Evolutionary conservation across 345 rosid species (phyloP).

Genomic region (Eutrema heterophyllum): DNA sequence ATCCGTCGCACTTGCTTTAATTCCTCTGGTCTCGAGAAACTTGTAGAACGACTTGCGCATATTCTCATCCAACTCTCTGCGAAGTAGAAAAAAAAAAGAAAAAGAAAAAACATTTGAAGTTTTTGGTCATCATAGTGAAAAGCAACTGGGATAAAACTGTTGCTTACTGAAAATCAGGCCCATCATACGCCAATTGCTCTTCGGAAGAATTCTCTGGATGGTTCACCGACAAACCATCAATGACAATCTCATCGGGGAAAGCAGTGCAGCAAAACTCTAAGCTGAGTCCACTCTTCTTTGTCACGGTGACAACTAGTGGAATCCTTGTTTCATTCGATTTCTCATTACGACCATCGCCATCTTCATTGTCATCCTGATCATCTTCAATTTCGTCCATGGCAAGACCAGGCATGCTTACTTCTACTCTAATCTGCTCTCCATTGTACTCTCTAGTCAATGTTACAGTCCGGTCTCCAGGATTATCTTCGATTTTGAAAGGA

Average conservation of each 20-base stretch:
- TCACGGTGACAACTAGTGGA: slow-evolving; percentile 56
- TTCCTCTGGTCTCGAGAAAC: slow-evolving; percentile 73
- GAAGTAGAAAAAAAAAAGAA: not conserved
- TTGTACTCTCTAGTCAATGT: slow-evolving; percentile 62
- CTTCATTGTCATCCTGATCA: slow-evolving; percentile 29
- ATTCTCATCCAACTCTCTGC: slow-evolving; percentile 89
- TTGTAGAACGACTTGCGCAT: slow-evolving; percentile 71
- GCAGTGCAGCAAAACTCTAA: slow-evolving; percentile 71
- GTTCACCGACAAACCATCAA: slow-evolving; percentile 54
- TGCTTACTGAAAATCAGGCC: slow-evolving; percentile 85
- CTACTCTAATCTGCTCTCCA: slow-evolving; percentile 60
- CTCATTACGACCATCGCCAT: slow-evolving; percentile 32
- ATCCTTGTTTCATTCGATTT: slow-evolving; percentile 43
- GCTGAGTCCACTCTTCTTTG: slow-evolving; percentile 55
- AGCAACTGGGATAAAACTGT: not conserved
- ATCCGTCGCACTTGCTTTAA: slow-evolving; percentile 61
- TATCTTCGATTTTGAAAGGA: slow-evolving; percentile 71
- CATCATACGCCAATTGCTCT: slow-evolving; percentile 57
- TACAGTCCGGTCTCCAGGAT: slow-evolving; percentile 53
- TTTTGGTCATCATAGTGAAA: not conserved
- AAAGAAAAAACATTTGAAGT: not conserved
- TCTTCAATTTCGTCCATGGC: slow-evolving; percentile 44
- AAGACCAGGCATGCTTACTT: slow-evolving; percentile 79
- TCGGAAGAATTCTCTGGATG: slow-evolving; percentile 37
- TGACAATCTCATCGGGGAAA: slow-evolving; percentile 51